These are phyloP conservation scores for Phylloporus rhodoxanthus DNA, from an alignment of 768 basidiomycete species.

Conservation along the genomic window DNA sequence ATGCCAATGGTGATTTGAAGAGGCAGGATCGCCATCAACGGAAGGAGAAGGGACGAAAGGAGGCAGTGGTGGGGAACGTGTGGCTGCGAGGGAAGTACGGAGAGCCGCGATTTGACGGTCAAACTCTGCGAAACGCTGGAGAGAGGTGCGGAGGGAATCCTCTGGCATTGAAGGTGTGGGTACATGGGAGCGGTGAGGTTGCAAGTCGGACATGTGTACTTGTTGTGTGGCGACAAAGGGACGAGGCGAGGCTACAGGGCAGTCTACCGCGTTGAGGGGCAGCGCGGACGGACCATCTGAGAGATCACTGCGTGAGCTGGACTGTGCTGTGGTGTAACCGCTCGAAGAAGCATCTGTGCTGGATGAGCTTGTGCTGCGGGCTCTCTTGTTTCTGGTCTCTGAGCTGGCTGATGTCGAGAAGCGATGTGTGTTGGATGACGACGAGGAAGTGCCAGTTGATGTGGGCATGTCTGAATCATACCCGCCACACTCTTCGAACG, in stretches of 20 bases:
- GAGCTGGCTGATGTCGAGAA: constrained; percentile 24
- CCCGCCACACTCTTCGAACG: constrained; percentile 30
- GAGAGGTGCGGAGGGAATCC: constrained; percentile 38
- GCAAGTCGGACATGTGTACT: constrained; percentile 44
- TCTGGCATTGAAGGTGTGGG: constrained; percentile 21
- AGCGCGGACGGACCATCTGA: constrained; percentile 14
- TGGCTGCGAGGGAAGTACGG: constrained; percentile 34
- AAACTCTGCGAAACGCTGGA: constrained; percentile 51
- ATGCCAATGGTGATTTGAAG: constrained; percentile 16
- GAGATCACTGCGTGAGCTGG: constrained; percentile 32
- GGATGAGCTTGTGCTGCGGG: constrained; percentile 49
- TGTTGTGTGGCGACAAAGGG: constrained; percentile 43
- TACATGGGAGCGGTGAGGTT: constrained; percentile 9
- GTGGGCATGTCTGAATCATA: constrained; percentile 31
- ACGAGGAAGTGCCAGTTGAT: constrained; percentile 25
- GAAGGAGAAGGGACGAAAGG: constrained; percentile 21
- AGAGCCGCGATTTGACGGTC: constrained; percentile 48
- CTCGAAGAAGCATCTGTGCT: constrained; percentile 38
- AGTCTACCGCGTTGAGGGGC: constrained; percentile 10
- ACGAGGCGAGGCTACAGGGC: constrained; percentile 24
- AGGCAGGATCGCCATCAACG: constrained; percentile 12
- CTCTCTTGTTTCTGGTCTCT: constrained; percentile 52
- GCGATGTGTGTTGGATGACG: constrained; percentile 4
- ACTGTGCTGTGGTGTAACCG: constrained; percentile 30
- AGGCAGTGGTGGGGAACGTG: constrained; percentile 26